Conservation (phyloP, 2,329 filamentous ascomycete genomes). For the Cryphonectria naterciae region DNA sequence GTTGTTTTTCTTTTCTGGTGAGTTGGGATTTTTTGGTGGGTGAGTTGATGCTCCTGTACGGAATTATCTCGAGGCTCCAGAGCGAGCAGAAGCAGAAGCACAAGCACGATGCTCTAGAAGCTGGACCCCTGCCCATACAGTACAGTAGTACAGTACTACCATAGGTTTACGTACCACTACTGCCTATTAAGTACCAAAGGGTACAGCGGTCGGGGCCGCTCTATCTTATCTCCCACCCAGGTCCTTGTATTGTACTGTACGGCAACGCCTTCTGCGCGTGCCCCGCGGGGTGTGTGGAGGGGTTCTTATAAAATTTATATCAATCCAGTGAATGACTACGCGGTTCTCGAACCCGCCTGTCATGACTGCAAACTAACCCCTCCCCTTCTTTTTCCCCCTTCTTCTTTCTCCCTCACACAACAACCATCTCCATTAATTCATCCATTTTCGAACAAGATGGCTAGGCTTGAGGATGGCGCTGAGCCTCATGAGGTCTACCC, state of each 20-base stretch:
- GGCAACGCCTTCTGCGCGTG: background rate
- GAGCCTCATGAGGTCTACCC: slow-evolving; percentile 41
- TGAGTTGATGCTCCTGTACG: background rate
- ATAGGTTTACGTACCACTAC: background rate
- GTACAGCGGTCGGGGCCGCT: background rate
- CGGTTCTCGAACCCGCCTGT: slow-evolving; percentile 13
- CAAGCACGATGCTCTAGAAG: background rate
- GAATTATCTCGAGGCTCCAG: too few relatives aligned
- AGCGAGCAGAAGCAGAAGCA: too few relatives aligned
- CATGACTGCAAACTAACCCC: background rate
- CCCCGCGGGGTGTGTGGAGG: slow-evolving; percentile 17
- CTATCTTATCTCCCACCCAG: slow-evolving; percentile 21
- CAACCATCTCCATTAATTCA: background rate
- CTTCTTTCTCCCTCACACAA: background rate
- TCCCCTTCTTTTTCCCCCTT: background rate
- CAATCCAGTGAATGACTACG: background rate
- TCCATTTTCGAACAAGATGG: slow-evolving; percentile 18
- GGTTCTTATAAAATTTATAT: slow-evolving; percentile 22
- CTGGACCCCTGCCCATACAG: background rate
- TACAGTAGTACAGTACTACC: background rate
- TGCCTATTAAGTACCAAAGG: background rate
- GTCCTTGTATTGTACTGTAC: slow-evolving; percentile 13
- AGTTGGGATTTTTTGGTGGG: background rate
- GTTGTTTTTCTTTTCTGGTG: background rate
- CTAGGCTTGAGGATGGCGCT: slow-evolving; percentile 25